Evolutionary conservation across 164 flowering plant genomes (phyloP).

Genomic region (Magnolia kwangsiensis): DNA sequence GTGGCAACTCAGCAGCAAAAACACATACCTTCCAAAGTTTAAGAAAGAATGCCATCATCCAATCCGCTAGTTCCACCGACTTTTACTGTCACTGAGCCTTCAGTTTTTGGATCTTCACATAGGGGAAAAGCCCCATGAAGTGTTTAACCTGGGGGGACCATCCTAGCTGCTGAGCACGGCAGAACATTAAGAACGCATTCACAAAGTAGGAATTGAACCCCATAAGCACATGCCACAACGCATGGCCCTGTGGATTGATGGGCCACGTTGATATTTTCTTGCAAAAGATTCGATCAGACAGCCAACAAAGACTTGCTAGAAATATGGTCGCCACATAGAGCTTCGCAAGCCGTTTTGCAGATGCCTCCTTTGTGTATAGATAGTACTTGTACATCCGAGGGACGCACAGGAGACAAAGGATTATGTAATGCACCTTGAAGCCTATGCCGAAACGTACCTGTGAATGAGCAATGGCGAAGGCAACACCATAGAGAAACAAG

Average conservation of each 20-base stretch:
- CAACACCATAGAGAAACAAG: constrained; percentile 69
- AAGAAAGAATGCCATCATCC: constrained; percentile 1
- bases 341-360: constrained; percentile 70
- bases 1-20: not conserved
- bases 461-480: constrained; percentile 58
- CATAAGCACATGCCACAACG: constrained; percentile 78
- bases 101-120: constrained; percentile 68
- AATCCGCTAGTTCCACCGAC: constrained; percentile 4
- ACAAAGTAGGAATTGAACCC: constrained; percentile 76
- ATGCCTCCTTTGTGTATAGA: constrained; percentile 48
- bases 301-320: constrained; percentile 56
- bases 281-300: constrained; percentile 56
- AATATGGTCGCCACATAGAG: constrained; percentile 45
- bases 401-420: constrained; percentile 67
- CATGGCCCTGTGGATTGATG: constrained; percentile 77
- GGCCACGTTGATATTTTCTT: constrained; percentile 42
- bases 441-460: constrained; percentile 48
- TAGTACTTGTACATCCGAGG: constrained; percentile 88
- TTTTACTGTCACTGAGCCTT: constrained; percentile 38
- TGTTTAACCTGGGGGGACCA: constrained; percentile 57
- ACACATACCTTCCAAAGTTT: not conserved
- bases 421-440: constrained; percentile 63
- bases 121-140: constrained; percentile 57
- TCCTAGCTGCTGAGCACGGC: constrained; percentile 72
- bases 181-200: constrained; percentile 78